Conservation (phyloP, 2,329 filamentous ascomycete species). For the Xylaria sp. region DNA sequence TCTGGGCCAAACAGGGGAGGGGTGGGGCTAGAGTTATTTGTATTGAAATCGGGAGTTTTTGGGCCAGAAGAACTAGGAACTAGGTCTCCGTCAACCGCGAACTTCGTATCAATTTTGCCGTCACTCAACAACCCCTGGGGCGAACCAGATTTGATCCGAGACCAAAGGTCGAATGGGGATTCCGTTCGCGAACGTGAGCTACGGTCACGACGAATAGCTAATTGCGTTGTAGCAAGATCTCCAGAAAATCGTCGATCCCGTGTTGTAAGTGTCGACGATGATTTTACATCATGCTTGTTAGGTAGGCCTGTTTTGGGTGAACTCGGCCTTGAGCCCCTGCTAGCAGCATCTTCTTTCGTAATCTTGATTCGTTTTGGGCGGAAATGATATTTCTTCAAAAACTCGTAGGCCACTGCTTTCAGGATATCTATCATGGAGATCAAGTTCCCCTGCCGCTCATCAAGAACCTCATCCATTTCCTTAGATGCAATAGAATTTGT, state of each 20-base stretch:
- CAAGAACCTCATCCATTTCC: constrained; percentile 56
- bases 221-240: constrained; percentile 48
- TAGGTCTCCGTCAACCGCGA: background rate
- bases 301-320: constrained; percentile 23
- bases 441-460: constrained; percentile 61
- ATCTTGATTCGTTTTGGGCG: constrained; percentile 58
- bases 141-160: constrained; percentile 52
- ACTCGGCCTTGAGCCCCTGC: constrained; percentile 3
- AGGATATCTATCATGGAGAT: constrained; percentile 72
- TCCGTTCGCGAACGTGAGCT: constrained; percentile 48
- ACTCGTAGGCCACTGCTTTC: constrained; percentile 75
- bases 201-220: constrained; percentile 55
- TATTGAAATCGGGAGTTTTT: background rate
- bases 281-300: constrained; percentile 33
- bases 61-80: constrained; percentile 13
- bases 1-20: constrained; percentile 43
- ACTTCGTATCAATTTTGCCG: constrained; percentile 20
- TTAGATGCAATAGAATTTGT: constrained; percentile 31
- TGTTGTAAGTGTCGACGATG: constrained; percentile 7
- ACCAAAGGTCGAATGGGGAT: constrained; percentile 53
- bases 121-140: constrained; percentile 33
- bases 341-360: background rate
- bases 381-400: constrained; percentile 79
- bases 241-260: constrained; percentile 31
- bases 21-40: constrained; percentile 1